Base-by-base conservation (phyloP, 805 yeast genomes). In the Hagleromyces aurorensis region DNA sequence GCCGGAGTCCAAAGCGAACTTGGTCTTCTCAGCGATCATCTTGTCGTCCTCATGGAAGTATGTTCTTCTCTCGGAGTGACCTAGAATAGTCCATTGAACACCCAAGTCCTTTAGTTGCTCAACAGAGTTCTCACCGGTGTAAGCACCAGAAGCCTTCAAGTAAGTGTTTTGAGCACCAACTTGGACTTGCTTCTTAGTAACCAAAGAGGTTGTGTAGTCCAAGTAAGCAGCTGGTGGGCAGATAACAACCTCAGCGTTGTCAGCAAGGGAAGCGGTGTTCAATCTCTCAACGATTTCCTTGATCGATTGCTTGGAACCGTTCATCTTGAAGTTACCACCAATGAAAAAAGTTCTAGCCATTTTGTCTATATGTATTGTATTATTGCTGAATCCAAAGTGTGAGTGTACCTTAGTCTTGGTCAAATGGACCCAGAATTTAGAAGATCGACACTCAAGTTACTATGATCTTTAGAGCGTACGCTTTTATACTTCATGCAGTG, bases 241-340 rank as follows among this genome's bases (percentile, higher is more conserved):
- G 62, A 91, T 73, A 41, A 89, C 98, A 47, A 91, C 96, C 68
- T 89, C 91, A 37, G 82, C 89, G 54, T 78, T 67, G 30, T 71
- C 53, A 44, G 93, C 82, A 47, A 91, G 67, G 29, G 73, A 68
- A 44, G 93, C 80, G 32, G 64, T 59, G 73, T 89, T 89, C 58
- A 91, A 74, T 67, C 76, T 69, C 44, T 76, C 87, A 41, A 89
- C 79, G 57, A 91, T 87, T 48, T 74, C 65, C 61, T 75, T 73
- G 63, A 91, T 82, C 50, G 91, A 80, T 52, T 72, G 74, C 66
- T 78, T 78, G 58, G 94, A 68, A 60, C 98, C 98, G 75, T 91
- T 91, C 84, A 91, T 79, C 68, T 91, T 91, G 76, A 91, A 89
- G 86, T 91, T 91, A 57, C 98, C 98, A 53, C 98, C 98, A 58